phyloP scores from a whole-genome alignment of 2,329 filamentous ascomycete genomes.

The Cercospora zeae-maydis region DNA sequence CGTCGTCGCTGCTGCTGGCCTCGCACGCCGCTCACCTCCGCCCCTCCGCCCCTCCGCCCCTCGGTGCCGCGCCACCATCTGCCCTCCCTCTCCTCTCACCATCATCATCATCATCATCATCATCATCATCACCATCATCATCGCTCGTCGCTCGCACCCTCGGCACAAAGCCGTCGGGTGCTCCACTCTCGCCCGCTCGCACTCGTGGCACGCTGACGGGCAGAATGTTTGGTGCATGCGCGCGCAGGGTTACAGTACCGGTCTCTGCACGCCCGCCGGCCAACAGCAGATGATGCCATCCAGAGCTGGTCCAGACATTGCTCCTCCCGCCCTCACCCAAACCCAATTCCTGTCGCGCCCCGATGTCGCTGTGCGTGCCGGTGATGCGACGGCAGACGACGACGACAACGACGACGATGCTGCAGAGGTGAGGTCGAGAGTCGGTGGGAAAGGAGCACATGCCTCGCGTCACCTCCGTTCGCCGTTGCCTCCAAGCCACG shows the following conservation, averaged over 20 bases:
- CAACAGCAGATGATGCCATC: not conserved
- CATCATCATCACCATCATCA: no score
- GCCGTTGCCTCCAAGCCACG: not conserved
- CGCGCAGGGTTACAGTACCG: not conserved
- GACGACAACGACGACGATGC: not conserved
- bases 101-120: no score
- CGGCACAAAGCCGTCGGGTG: not conserved
- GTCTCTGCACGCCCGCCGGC: constrained; percentile 2
- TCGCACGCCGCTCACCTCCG: not conserved
- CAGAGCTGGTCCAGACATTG: not conserved
- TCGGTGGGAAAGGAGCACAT: not conserved
- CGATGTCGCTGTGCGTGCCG: not conserved
- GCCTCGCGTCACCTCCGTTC: not conserved
- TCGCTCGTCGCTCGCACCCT: not conserved
- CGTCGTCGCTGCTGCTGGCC: not conserved
- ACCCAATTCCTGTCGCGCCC: not conserved
- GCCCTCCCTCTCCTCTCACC: no score
- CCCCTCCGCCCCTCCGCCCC: no score
- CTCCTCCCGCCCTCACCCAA: not conserved
- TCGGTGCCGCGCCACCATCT: not conserved
- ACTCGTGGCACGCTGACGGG: not conserved
- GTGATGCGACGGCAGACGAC: no score
- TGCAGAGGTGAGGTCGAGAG: not conserved
- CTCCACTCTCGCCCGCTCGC: not conserved
- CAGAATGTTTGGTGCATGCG: constrained; percentile 4